Base-by-base conservation (phyloP, 352 stramenopile species). In the Globisporangium barbulae region DNA sequence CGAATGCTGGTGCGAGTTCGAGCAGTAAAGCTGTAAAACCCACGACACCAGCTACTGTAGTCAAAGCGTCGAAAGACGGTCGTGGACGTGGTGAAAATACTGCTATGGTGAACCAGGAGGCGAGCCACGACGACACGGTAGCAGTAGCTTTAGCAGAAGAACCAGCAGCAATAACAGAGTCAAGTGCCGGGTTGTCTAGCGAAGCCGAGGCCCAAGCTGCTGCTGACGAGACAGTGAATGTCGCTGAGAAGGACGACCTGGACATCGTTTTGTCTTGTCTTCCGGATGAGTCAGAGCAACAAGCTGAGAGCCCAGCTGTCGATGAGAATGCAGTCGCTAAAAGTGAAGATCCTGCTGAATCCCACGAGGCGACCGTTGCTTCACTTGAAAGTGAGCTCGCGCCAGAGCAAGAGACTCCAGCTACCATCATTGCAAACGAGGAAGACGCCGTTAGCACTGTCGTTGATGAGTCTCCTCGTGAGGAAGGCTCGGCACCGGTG, bases 21-120 rank as follows among this genome's bases (percentile, higher is more conserved):
- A 59, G 17, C 37, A 59, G 35, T 41, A 41, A 64, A 19, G 15
- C 15, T 28, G 48, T 19, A 19, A 64, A 57, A 9, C 48, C 35
- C 9, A n/a, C 21, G 22, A 42, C 30, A 9, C n/a, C 35, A 33
- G 25, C 56, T 50, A 9, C 33, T 10, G 41, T 39, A 21, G n/a
- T 33, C 35, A 41, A 57, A 22, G 30, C 17, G 30, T 5, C 50
- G 21, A 57, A 19, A 30, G 50, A 19, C 10, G n/a, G 13, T 12
- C n/a, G 13, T 8, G 50, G 5, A 42, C n/a, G 8, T 1, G 33
- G 0, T 39, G 25, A 25, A 15, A 55, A 55, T 28, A 55, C 4
- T 13, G 3, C 49, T 7, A 15, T 25, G 7, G 25, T 55, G 28
- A 21, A 55, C 15, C 15, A 57, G 33, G 50, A 57, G 30, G 30